phyloP scores from a whole-genome alignment of 2,329 filamentous ascomycete species.

The Exophiala viscosa region DNA sequence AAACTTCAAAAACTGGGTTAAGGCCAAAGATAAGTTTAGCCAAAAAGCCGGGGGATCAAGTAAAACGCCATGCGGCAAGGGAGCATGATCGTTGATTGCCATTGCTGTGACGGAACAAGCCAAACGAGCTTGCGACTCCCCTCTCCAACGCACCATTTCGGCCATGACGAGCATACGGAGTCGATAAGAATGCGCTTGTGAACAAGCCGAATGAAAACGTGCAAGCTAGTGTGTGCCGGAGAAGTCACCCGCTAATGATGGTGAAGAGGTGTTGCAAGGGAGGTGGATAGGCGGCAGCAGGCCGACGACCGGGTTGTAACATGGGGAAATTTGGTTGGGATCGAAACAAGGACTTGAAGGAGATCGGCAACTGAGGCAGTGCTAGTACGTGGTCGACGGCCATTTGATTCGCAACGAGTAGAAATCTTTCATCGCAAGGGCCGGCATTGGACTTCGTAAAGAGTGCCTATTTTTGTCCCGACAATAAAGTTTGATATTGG shows the following conservation, averaged over 20 bases:
- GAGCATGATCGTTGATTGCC: slow-evolving; percentile 8
- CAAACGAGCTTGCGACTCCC: slow-evolving; percentile 4
- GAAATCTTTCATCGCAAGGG: not conserved
- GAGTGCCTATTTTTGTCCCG: slow-evolving; percentile 1
- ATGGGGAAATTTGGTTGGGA: slow-evolving; percentile 17
- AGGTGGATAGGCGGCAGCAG: not conserved
- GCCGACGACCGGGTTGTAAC: not conserved
- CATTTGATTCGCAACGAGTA: slow-evolving; percentile 2
- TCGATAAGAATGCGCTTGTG: slow-evolving; percentile 15
- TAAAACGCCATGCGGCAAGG: not conserved
- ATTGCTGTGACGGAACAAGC: slow-evolving; percentile 15
- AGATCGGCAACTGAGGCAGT: not conserved
- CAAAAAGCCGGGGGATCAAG: slow-evolving; percentile 10
- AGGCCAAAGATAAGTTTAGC: not conserved
- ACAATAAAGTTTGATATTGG: slow-evolving; percentile 10
- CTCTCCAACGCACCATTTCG: slow-evolving; percentile 17
- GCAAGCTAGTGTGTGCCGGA: slow-evolving; percentile 16
- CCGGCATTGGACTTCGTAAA: not conserved
- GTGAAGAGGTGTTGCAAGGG: not conserved
- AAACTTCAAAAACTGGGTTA: slow-evolving; percentile 6
- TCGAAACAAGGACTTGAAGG: slow-evolving; percentile 7
- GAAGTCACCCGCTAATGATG: slow-evolving; percentile 10
- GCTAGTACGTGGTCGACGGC: slow-evolving; percentile 14
- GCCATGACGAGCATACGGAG: slow-evolving; percentile 16
- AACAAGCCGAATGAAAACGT: slow-evolving; percentile 22